A percentile compares a stretch with the other conserved stretches of the same genome.
These are phyloP conservation scores for Blechomonas ayalai DNA, from an alignment of 208 protist species.

Conservation along the genomic window DNA sequence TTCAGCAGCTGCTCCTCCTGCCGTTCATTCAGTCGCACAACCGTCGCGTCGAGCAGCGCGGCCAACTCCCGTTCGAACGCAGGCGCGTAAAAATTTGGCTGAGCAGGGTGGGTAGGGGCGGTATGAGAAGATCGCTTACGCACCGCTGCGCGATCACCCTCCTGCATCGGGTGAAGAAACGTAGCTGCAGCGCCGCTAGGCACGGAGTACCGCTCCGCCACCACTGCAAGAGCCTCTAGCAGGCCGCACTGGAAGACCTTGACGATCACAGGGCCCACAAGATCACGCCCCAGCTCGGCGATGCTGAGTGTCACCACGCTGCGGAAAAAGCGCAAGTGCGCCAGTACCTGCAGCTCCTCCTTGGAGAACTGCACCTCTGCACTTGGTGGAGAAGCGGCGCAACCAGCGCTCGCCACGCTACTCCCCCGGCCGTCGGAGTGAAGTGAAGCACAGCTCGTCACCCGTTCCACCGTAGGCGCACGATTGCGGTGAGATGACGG, in stretches of 20 bases:
- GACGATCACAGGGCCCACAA: conserved; percentile 46
- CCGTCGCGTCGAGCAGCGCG: conserved; percentile 38
- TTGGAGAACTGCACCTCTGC: conserved; percentile 9
- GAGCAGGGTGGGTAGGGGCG: background rate
- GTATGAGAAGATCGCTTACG: background rate
- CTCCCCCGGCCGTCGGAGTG: background rate
- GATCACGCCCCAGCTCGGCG: conserved; percentile 38
- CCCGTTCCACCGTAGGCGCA: background rate
- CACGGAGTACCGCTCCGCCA: conserved; percentile 66
- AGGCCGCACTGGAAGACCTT: conserved; percentile 54
- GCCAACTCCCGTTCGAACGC: conserved; percentile 50
- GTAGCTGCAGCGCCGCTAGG: conserved; percentile 17
- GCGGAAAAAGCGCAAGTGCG: conserved; percentile 64
- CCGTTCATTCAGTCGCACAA: conserved; percentile 67
- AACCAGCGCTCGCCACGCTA: background rate
- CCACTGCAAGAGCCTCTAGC: conserved; percentile 58
- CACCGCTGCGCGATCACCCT: background rate
- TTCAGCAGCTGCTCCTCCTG: conserved; percentile 74
- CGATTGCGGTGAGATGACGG: background rate
- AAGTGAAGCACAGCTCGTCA: background rate
- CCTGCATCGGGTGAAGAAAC: conserved; percentile 12
- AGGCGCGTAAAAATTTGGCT: conserved; percentile 29
- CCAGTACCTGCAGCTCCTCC: conserved; percentile 53
- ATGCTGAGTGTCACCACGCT: conserved; percentile 52
- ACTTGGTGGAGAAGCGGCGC: background rate